phyloP scores from a whole-genome alignment of 2,329 filamentous ascomycete species.

The Curvularia lunata region DNA sequence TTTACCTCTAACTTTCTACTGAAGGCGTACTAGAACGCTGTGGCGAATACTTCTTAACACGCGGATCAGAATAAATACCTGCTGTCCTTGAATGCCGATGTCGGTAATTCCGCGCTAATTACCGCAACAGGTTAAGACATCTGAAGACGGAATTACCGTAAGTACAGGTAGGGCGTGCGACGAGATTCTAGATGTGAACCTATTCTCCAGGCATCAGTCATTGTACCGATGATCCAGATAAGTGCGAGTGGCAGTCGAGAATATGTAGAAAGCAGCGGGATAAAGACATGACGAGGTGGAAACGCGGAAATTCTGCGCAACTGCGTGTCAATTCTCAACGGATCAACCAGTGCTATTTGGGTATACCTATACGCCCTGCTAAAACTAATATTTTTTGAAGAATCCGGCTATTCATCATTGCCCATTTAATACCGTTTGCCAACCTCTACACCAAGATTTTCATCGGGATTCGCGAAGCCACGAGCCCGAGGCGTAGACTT shows the following conservation, averaged over 20 bases:
- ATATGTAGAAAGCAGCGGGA: neutral
- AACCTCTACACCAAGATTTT: slow-evolving; percentile 48
- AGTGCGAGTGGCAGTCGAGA: neutral
- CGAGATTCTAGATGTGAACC: neutral
- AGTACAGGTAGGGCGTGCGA: slow-evolving; percentile 8
- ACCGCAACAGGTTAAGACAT: neutral
- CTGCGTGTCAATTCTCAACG: neutral
- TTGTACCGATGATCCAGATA: neutral
- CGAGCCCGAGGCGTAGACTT: slow-evolving; percentile 47
- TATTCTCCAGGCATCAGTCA: neutral
- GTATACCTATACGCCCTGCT: slow-evolving; percentile 20
- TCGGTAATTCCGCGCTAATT: slow-evolving; percentile 27
- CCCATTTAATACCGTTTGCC: slow-evolving; percentile 39
- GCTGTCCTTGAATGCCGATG: slow-evolving; percentile 4
- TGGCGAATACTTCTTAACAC: neutral
- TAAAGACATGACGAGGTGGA: neutral
- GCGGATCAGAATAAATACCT: neutral
- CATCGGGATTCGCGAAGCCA: slow-evolving; percentile 47
- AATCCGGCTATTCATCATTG: neutral
- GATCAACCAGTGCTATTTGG: slow-evolving; percentile 6
- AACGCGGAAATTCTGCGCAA: neutral
- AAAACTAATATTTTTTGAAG: slow-evolving; percentile 1
- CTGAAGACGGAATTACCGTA: neutral
- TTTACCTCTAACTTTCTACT: neutral
- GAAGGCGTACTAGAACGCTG: neutral